Evolutionary conservation across 1,139 yeast species (phyloP).

Genomic region (Pichia cactophila): DNA sequence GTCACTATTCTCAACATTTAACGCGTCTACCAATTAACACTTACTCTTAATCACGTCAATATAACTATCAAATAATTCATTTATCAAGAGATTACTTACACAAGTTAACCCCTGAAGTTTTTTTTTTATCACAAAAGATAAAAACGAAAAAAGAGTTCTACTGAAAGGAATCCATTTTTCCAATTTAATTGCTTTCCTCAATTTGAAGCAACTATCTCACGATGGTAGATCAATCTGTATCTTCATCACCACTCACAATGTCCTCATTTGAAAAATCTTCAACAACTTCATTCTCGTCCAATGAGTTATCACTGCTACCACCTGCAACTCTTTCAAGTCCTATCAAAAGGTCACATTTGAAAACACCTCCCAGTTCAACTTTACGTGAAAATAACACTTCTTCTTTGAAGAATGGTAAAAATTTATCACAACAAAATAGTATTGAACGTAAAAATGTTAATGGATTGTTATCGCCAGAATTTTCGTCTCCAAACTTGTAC

Average conservation of each 20-base stretch:
- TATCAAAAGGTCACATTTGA: slow-evolving; percentile 21
- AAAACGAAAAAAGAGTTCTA: neutral
- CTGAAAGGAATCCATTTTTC: neutral
- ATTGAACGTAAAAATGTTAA: neutral
- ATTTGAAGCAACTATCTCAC: neutral
- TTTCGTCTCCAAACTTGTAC: slow-evolving; percentile 27
- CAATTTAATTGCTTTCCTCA: too few relatives aligned
- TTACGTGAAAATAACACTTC: slow-evolving; percentile 9
- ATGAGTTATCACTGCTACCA: slow-evolving; percentile 7
- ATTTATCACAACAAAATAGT: neutral
- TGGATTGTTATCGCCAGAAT: slow-evolving; percentile 28
- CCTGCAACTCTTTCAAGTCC: slow-evolving; percentile 16
- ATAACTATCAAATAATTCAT: too few relatives aligned
- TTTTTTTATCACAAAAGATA: neutral
- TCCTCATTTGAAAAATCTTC: neutral
- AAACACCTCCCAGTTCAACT: slow-evolving; percentile 26
- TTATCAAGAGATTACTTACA: neutral
- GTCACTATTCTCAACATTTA: neutral
- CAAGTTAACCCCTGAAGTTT: neutral
- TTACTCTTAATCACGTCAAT: neutral
- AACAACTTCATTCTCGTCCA: neutral
- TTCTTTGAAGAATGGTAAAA: neutral
- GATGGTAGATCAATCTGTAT: neutral
- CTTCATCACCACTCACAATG: neutral
- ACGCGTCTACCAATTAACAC: neutral